These are phyloP conservation scores for Pecoramyces ruminantium DNA, from an alignment of 192 early-diverging fungal species.

Conservation along the genomic window DNA sequence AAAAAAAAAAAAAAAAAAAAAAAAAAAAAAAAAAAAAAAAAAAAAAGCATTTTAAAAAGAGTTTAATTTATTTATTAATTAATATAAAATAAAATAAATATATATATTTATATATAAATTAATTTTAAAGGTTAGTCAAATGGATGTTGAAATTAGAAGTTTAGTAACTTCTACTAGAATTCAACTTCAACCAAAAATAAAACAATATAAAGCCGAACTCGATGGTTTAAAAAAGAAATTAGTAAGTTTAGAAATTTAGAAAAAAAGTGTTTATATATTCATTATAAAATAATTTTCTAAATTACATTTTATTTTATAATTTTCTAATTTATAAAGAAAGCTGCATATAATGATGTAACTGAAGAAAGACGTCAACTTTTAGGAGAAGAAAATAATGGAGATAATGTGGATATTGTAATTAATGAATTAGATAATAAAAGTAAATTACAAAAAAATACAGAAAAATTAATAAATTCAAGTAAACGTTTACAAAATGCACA, in stretches of 20 bases:
- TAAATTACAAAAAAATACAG: constrained; percentile 66
- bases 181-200: constrained; percentile 47
- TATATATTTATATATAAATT: too few relatives aligned
- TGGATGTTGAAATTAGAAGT: constrained; percentile 82
- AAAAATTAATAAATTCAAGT: constrained; percentile 61
- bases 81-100: too few relatives aligned
- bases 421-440: constrained; percentile 59
- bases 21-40: too few relatives aligned
- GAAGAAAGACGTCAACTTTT: constrained; percentile 46
- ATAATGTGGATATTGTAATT: constrained; percentile 25
- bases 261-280: constrained; percentile 8
- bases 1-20: too few relatives aligned
- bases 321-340: constrained; percentile 23
- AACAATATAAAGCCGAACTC: constrained; percentile 58
- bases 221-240: constrained; percentile 63
- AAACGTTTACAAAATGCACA: constrained; percentile 72
- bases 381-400: constrained; percentile 17
- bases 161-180: constrained; percentile 40
- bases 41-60: too few relatives aligned
- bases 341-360: constrained; percentile 13
- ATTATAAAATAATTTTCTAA: background rate
- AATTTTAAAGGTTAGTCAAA: constrained; percentile 51
- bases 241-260: constrained; percentile 21
- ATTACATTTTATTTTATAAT: too few relatives aligned
- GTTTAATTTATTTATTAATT: too few relatives aligned